Evolutionary conservation across 306 rosid species (phyloP), one percentile per base, ranked within the genome.

Genomic region (Quercus rubra): DNA sequence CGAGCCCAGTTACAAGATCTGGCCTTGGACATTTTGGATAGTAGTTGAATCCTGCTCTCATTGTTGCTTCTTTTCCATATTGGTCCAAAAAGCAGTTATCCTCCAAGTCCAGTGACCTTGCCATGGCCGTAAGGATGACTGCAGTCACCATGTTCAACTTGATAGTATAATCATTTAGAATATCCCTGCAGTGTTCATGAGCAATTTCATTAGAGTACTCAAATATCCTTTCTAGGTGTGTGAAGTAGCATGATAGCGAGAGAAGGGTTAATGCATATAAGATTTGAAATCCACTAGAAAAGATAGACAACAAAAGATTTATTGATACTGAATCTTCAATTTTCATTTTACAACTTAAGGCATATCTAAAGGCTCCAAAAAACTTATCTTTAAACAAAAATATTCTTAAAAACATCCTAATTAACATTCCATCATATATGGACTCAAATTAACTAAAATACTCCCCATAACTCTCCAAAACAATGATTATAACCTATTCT

Each of bases 1-100:
- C 89, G 14, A 78, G 4, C 6, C 98, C 98, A 0, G 86, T 87
- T 73, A 88, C 93, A 59, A 75, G 87, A 56, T 92, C 94, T 10
- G 98, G 81, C 76, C 85, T 88, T 4, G 85, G 82, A 82, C 96
- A 94, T 63, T 78, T 88, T 0, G 97, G 97, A 78, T 90, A 94
- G 83, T 85, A 86, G 80, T 89, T 92, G 85, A 94, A 81, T 77
- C 96, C 86, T 73, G 84, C 76, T 27, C 56, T 10, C 80, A 89
- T 82, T 74, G 2, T 21, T 57, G 59, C 5, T 51, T 23, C 62
- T 75, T 92, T 90, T 46, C 93, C 92, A 71, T 85, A 80, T 74
- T 88, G 81, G 0, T 87, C 83, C 52, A 84, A 56, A 80, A 94
- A 90, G 80, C 89, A 74, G 14, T 84, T 78, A 67, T 94, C 93